These are phyloP conservation scores for Xanthoceras sorbifolium DNA, from an alignment of 345 rosid genomes.

Conservation along the genomic window DNA sequence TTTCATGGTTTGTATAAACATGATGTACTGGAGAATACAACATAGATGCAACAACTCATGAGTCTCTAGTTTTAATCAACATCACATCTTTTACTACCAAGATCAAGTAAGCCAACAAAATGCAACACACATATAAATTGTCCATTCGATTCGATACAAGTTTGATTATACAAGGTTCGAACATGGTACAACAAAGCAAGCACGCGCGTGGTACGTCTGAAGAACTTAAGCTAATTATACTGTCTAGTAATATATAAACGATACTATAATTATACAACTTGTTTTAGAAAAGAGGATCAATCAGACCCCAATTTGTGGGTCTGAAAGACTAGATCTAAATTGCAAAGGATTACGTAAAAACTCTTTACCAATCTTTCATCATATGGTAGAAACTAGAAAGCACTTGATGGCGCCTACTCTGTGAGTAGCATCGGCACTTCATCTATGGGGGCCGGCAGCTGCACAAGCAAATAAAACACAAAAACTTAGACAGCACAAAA, in stretches of 20 bases:
- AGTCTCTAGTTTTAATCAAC: neutral
- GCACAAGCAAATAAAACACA: constrained; percentile 25
- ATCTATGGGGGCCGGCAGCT: constrained; percentile 40
- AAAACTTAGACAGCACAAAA: neutral
- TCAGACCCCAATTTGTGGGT: constrained; percentile 24
- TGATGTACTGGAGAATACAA: no score
- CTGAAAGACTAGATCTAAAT: constrained; percentile 12
- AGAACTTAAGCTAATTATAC: neutral
- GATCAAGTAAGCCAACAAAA: neutral
- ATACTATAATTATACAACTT: constrained; percentile 3
- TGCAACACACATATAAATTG: neutral
- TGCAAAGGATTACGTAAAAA: neutral
- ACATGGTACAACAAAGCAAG: neutral
- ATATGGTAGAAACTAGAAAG: constrained; percentile 5
- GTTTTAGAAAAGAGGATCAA: constrained; percentile 6
- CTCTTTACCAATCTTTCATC: neutral
- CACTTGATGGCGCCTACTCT: constrained; percentile 34
- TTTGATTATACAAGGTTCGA: neutral
- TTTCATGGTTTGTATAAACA: neutral
- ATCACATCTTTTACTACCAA: neutral
- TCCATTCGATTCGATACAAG: neutral
- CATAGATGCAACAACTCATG: no score
- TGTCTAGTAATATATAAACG: neutral
- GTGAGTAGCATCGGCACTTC: constrained; percentile 50
- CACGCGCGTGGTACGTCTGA: neutral